Conservation (phyloP, 78 protist species). For the Dictyostelium brefeldianum region DNA sequence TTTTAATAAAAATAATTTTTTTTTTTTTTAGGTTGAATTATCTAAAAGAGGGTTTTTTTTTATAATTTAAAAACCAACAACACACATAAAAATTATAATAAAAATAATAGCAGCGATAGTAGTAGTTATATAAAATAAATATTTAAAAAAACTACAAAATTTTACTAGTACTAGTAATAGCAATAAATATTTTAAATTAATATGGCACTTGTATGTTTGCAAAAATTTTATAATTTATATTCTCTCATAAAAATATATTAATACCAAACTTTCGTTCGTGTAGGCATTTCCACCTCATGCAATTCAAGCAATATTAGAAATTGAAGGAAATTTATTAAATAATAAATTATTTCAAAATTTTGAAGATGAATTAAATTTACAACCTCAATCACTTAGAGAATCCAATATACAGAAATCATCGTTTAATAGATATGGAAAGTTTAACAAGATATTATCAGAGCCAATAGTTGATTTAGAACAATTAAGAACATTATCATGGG, state of each 20-base stretch:
- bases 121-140: too few species aligned
- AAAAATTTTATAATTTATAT: not conserved
- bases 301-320: conserved; percentile 70
- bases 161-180: too few species aligned
- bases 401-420: not conserved
- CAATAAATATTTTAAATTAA: too few species aligned
- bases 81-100: too few species aligned
- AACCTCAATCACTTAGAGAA: conserved; percentile 1
- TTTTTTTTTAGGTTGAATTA: too few species aligned
- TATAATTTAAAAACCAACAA: too few species aligned
- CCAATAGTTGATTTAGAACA: conserved; percentile 34
- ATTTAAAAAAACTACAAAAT: too few species aligned
- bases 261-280: not conserved
- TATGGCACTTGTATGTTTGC: conserved; percentile 16
- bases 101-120: too few species aligned
- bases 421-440: not conserved
- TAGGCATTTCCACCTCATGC: conserved; percentile 85
- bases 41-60: too few species aligned
- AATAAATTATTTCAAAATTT: conserved; percentile 8
- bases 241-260: not conserved
- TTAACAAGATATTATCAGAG: conserved; percentile 18
- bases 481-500: conserved; percentile 39
- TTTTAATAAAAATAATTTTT: too few species aligned
- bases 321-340: conserved; percentile 21
- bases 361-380: not conserved